Evolutionary conservation across 148 eudicot genomes (phyloP).

Genomic region (Rhododendron griersonianum): DNA sequence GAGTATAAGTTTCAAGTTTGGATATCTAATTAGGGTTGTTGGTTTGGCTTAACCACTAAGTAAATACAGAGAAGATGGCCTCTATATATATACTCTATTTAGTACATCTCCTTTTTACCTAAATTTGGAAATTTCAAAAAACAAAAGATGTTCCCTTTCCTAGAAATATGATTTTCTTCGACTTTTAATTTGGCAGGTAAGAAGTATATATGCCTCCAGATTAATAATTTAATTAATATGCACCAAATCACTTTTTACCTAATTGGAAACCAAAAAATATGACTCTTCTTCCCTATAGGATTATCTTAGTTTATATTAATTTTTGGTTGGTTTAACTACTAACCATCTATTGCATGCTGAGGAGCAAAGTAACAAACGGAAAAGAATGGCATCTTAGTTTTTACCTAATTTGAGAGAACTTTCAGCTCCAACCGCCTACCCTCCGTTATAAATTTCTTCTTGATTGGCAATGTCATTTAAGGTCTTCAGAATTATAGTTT

Average conservation of each 20-base stretch:
- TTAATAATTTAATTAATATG: neutral
- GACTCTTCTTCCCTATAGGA: neutral
- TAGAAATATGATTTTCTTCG: neutral
- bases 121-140: neutral
- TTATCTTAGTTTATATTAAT: neutral
- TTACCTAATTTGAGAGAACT: neutral
- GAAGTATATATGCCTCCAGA: neutral
- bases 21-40: neutral
- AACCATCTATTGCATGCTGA: neutral
- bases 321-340: conserved; percentile 4
- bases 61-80: neutral
- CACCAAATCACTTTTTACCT: neutral
- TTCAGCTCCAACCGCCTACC: neutral
- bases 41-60: neutral
- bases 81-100: neutral
- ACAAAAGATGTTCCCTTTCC: neutral
- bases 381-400: neutral
- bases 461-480: neutral
- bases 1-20: neutral
- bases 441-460: neutral
- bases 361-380: neutral
- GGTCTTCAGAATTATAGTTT: neutral
- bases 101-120: neutral
- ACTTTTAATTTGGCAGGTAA: neutral
- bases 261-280: neutral